Conservation (phyloP, 768 basidiomycete species). For the Botryobasidium botryosum region DNA sequence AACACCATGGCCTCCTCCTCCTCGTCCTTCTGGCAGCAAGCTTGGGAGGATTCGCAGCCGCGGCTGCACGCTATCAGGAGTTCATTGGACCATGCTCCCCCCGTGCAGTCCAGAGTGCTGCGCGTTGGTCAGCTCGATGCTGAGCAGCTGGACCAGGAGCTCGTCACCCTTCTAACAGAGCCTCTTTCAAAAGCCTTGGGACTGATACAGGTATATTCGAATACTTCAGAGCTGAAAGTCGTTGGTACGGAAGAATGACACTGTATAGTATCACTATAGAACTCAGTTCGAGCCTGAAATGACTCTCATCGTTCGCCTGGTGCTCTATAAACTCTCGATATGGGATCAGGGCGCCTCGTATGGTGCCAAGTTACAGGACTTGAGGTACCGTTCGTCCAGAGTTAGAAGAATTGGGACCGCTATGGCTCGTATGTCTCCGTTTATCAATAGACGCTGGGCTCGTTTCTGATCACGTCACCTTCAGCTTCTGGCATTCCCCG, state of each 20-base stretch:
- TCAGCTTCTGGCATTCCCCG: constrained; percentile 52
- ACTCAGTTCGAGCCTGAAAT: constrained; percentile 60
- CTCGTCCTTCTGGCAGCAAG: constrained; percentile 33
- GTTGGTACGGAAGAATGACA: constrained; percentile 2
- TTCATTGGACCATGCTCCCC: constrained; percentile 20
- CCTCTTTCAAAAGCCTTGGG: constrained; percentile 61
- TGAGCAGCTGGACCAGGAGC: constrained; percentile 75
- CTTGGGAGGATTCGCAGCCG: constrained; percentile 47
- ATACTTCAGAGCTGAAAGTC: constrained; percentile 3
- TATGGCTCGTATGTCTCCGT: constrained; percentile 9
- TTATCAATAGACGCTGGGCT: constrained; percentile 14
- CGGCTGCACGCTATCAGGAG: constrained; percentile 32
- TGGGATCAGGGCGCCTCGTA: constrained; percentile 72
- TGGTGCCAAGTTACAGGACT: constrained; percentile 66
- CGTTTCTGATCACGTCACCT: constrained; percentile 4
- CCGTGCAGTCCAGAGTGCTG: constrained; percentile 32
- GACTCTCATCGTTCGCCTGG: constrained; percentile 45
- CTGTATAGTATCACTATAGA: constrained; percentile 37
- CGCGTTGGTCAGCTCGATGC: constrained; percentile 89
- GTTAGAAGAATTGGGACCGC: not conserved
- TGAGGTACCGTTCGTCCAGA: constrained; percentile 19
- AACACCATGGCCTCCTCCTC: constrained; percentile 6
- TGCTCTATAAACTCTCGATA: constrained; percentile 65
- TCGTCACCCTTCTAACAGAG: constrained; percentile 63
- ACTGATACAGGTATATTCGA: constrained; percentile 40